Percentiles rank a stretch among this genome's conserved stretches.
These are phyloP conservation scores for Crithidia bombi DNA, from an alignment of 208 protist species.

Conservation along the genomic window DNA sequence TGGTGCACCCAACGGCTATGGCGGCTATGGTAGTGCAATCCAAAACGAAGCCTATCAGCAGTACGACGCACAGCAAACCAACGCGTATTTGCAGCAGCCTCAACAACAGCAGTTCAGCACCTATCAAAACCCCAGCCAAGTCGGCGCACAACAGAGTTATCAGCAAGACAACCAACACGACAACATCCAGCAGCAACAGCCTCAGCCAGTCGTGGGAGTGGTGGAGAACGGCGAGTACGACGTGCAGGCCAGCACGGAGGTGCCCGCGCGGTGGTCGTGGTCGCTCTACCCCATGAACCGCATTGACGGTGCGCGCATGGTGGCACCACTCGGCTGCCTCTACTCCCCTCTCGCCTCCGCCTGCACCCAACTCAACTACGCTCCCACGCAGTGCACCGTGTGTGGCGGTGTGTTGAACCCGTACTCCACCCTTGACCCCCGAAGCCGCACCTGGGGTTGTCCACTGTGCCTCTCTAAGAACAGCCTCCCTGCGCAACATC, in stretches of 20 bases:
- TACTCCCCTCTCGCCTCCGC: conserved; percentile 96
- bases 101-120: conserved; percentile 35
- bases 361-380: conserved; percentile 89
- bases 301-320: conserved; percentile 94
- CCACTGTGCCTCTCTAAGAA: conserved; percentile 95
- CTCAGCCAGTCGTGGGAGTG: conserved; percentile 25
- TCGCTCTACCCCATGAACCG: conserved; percentile 94
- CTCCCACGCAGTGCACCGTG: conserved; percentile 93
- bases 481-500: conserved; percentile 95
- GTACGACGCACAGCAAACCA: conserved; percentile 22
- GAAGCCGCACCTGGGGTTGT: conserved; percentile 90
- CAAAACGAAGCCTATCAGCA: conserved; percentile 35
- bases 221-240: conserved; percentile 29
- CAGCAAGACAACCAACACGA: conserved; percentile 17
- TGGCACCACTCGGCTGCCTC: conserved; percentile 96
- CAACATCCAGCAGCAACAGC: conserved; percentile 37
- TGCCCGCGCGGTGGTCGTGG: conserved; percentile 93
- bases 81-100: conserved; percentile 12
- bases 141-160: conserved; percentile 10
- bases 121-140: conserved; percentile 22
- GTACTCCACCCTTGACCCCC: conserved; percentile 79
- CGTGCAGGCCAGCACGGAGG: conserved; percentile 9
- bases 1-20: conserved; percentile 15
- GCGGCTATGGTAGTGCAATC: conserved; percentile 12
- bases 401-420: conserved; percentile 96